Conservation (phyloP, 176 grass and related monocot genomes). For the Melocanna baccifera region DNA sequence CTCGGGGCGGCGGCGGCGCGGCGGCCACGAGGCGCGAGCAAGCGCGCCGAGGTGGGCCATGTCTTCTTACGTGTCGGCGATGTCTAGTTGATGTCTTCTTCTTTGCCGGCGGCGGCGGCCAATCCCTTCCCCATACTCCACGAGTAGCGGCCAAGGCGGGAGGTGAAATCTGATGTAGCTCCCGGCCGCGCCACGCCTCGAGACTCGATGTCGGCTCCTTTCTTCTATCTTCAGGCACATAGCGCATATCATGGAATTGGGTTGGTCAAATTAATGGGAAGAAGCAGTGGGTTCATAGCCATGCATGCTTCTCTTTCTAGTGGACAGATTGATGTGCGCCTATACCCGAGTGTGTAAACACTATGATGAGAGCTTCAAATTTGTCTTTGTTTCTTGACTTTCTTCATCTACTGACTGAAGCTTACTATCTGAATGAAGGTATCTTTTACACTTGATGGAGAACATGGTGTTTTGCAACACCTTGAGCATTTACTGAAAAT, state of each 20-base stretch:
- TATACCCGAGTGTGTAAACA: conserved; percentile 73
- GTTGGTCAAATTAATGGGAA: conserved; percentile 95
- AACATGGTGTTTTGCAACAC: conserved; percentile 74
- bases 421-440: conserved; percentile 48
- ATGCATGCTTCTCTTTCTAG: conserved; percentile 99
- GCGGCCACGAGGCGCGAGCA: no score
- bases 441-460: conserved; percentile 76
- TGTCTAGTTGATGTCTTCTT: no score
- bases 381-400: conserved; percentile 2
- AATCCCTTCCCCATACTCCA: no score
- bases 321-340: conserved; percentile 85
- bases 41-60: no score
- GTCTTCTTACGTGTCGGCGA: no score
- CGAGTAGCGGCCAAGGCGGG: no score
- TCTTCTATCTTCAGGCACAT: conserved; percentile 51
- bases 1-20: no score
- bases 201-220: no score
- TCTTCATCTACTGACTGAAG: conserved; percentile 28
- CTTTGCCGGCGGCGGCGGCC: no score
- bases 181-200: no score
- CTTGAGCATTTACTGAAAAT: conserved; percentile 70
- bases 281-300: conserved; percentile 89
- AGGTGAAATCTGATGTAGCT: no score
- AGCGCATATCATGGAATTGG: conserved; percentile 98
- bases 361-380: neutral